phyloP scores from a whole-genome alignment of 768 basidiomycete species.

The Auricularia auricula-judae region DNA sequence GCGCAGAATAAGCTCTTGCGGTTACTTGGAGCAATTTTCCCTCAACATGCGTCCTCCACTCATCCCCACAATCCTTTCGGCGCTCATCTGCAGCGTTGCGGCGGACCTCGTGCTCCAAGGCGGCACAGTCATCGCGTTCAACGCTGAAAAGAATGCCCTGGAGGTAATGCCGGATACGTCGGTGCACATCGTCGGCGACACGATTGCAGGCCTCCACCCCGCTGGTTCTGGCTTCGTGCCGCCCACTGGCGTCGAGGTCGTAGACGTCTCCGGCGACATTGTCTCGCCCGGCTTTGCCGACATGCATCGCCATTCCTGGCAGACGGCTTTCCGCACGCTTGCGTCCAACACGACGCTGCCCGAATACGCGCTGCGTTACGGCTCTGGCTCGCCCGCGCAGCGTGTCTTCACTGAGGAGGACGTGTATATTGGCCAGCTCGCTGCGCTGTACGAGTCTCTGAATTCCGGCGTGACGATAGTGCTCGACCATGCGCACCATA shows the following conservation, averaged over 20 bases:
- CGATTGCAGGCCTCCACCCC: conserved; percentile 15
- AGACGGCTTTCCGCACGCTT: neutral
- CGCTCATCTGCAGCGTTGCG: too few species aligned
- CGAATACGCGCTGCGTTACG: neutral
- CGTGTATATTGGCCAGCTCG: conserved; percentile 19
- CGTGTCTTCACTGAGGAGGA: conserved; percentile 15
- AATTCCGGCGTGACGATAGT: conserved; percentile 21
- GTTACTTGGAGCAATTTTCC: too few species aligned
- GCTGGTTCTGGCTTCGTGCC: conserved; percentile 9
- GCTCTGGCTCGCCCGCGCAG: neutral
- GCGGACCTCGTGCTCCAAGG: neutral
- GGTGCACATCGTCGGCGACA: conserved; percentile 16
- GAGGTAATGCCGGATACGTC: conserved; percentile 7
- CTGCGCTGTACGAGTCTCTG: conserved; percentile 20
- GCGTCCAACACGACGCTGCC: neutral
- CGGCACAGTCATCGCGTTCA: neutral
- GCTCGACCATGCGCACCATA: conserved; percentile 20
- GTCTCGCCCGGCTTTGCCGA: conserved; percentile 22
- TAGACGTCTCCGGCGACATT: conserved; percentile 19
- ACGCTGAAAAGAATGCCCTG: neutral
- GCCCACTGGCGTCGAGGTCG: conserved; percentile 11
- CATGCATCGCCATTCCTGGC: conserved; percentile 14
- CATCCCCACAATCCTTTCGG: too few species aligned
- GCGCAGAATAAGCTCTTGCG: too few species aligned
- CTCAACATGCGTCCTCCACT: too few species aligned